Evolutionary conservation across 2,329 filamentous ascomycete genomes (phyloP).

Genomic region (Nemania abortiva): DNA sequence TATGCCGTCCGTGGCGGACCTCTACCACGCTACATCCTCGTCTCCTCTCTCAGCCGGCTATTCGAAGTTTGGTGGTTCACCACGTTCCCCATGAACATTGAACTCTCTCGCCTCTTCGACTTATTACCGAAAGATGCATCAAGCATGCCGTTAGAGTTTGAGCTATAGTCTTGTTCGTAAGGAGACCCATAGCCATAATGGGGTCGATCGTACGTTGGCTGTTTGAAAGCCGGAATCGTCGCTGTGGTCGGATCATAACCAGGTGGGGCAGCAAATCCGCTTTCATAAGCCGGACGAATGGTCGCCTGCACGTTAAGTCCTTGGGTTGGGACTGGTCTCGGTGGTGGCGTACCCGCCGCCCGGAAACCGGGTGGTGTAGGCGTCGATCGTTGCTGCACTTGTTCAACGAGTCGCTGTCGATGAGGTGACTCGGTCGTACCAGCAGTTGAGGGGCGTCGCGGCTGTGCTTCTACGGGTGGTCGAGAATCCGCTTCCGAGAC

Average conservation of each 20-base stretch:
- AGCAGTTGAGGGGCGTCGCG: conserved; percentile 63
- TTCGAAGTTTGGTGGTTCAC: conserved; percentile 64
- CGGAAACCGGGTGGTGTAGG: conserved; percentile 65
- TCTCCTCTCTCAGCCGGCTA: conserved; percentile 67
- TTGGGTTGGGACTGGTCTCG: conserved; percentile 55
- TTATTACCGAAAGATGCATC: conserved; percentile 56
- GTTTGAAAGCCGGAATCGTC: conserved; percentile 33
- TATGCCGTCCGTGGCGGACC: conserved; percentile 3
- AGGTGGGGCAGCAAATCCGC: conserved; percentile 52
- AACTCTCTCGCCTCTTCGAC: conserved; percentile 69
- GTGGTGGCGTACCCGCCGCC: conserved; percentile 59
- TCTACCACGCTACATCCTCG: conserved; percentile 51
- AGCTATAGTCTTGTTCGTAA: conserved; percentile 51
- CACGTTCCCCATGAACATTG: conserved; percentile 66
- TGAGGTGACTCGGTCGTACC: conserved; percentile 65
- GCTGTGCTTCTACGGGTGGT: conserved; percentile 49
- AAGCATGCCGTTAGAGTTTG: conserved; percentile 48
- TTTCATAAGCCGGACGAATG: conserved; percentile 61
- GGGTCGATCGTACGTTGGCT: conserved; percentile 56
- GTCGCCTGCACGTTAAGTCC: conserved; percentile 47
- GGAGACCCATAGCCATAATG: conserved; percentile 48
- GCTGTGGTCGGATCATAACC: conserved; percentile 53
- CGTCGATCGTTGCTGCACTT: conserved; percentile 56
- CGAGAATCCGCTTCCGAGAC: conserved; percentile 55
- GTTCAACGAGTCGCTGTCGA: conserved; percentile 61